Base-by-base conservation (phyloP, 495 filamentous ascomycete species). In the Immersiella caudata region DNA sequence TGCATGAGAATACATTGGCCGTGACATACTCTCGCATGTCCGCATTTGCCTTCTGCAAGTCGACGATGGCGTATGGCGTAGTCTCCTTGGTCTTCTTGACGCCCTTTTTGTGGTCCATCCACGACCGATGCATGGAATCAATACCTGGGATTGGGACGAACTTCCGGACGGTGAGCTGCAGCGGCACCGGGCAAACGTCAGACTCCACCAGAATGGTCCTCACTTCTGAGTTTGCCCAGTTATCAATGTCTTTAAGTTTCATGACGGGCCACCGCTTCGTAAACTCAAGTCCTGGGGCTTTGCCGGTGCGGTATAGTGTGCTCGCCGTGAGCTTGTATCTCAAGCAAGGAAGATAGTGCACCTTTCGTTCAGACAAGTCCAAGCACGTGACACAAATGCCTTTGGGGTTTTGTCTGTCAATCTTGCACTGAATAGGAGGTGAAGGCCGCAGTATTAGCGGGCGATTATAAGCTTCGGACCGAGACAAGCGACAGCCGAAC, bases 331-430 rank as follows among this genome's bases (percentile, higher is more conserved):
- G 40, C 22, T 69, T 60, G 56, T 69, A 64, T 8, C 72, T 70
- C 24, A 72, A 65, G 33, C 70, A 74, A 8, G 65, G 72, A 24
- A 74, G 64, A n/a, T 56, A 18, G 27, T 66, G 60, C 11, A 72
- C 55, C 46, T 62, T 70, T 14, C 51, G 58, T n/a, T 6, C n/a
- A 25, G 57, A 40, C 0, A 74, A 65, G 0, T 52, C 50, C 54
- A 67, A 27, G 60, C 72, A 74, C 6, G 72, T 74, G 5, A 68
- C 25, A 26, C 72, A 74, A 14, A 60, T 59, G 33, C 72, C 72
- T 1, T 33, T 58, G 25, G 67, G 70, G 50, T 74, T 26, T 9
- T 66, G 55, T 22, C 56, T 50, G 27, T 58, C 68, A n/a, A 60
- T 57, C 18, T 9, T 20, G 60, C 65, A 72, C 70, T 70, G 25